These are phyloP conservation scores for Aspergillus aculeatus DNA, from an alignment of 2,329 filamentous ascomycete genomes.

Conservation along the genomic window DNA sequence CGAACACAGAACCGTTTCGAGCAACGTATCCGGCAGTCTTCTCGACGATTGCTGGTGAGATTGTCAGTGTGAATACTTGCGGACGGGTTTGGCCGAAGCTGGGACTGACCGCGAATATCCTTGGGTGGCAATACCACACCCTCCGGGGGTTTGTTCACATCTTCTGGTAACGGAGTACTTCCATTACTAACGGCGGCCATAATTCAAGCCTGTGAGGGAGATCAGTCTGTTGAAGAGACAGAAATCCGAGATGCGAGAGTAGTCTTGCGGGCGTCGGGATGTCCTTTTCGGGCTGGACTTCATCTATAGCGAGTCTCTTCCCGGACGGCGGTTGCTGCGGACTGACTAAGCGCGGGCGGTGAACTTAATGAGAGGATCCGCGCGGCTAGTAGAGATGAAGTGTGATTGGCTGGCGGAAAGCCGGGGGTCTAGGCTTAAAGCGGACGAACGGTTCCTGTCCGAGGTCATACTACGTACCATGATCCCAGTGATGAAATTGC, in stretches of 20 bases:
- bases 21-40: conserved; percentile 93
- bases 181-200: conserved; percentile 46
- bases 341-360: conserved; percentile 3
- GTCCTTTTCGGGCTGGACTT: conserved; percentile 6
- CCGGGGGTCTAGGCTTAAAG: not conserved
- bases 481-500: no score
- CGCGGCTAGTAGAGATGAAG: conserved; percentile 4
- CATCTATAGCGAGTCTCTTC: not conserved
- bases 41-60: conserved; percentile 66
- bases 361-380: not conserved
- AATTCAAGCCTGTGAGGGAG: conserved; percentile 10
- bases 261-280: not conserved
- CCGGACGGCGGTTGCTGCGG: conserved; percentile 4
- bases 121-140: conserved; percentile 82
- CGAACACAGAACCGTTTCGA: conserved; percentile 64
- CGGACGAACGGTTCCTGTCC: not conserved
- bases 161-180: conserved; percentile 44
- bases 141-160: conserved; percentile 73
- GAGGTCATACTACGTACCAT: not conserved
- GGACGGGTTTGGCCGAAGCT: not conserved
- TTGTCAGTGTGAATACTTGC: conserved; percentile 23
- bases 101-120: conserved; percentile 66
- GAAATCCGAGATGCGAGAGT: not conserved
- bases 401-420: conserved; percentile 12
- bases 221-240: not conserved